Conservation (phyloP, 768 basidiomycete genomes). For the Chalciporus piperatus region DNA sequence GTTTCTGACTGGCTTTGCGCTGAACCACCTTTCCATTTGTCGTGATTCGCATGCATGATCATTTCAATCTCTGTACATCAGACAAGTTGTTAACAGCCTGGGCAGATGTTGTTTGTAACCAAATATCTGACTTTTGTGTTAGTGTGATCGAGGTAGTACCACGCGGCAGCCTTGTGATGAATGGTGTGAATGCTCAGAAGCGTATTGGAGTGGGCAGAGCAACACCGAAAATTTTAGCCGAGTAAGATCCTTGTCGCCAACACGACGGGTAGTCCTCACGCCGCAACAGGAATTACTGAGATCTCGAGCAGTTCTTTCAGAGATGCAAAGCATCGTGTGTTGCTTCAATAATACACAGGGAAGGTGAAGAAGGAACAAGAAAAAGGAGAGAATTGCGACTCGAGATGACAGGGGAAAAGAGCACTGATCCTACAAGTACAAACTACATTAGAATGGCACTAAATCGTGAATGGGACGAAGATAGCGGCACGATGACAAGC, state of each 20-base stretch:
- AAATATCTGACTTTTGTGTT: neutral
- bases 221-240: too few species aligned
- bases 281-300: too few species aligned
- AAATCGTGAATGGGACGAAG: constrained; percentile 4
- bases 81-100: constrained; percentile 4
- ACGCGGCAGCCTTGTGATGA: too few species aligned
- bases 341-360: constrained; percentile 12
- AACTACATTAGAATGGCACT: constrained; percentile 9
- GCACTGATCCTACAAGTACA: constrained; percentile 22
- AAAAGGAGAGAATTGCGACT: neutral
- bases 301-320: neutral
- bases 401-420: neutral
- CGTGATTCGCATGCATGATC: constrained; percentile 8
- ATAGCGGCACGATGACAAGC: neutral
- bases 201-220: too few species aligned
- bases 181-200: too few species aligned
- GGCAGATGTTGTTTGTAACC: constrained; percentile 9
- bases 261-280: too few species aligned
- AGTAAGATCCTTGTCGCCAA: too few species aligned
- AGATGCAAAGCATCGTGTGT: neutral
- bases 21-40: neutral
- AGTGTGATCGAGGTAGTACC: neutral
- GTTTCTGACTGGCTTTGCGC: constrained; percentile 8
- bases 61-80: constrained; percentile 3
- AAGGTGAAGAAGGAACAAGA: neutral